These are phyloP conservation scores for Allantophomopsis lycopodina DNA, from an alignment of 2,329 filamentous ascomycete species.

Conservation along the genomic window DNA sequence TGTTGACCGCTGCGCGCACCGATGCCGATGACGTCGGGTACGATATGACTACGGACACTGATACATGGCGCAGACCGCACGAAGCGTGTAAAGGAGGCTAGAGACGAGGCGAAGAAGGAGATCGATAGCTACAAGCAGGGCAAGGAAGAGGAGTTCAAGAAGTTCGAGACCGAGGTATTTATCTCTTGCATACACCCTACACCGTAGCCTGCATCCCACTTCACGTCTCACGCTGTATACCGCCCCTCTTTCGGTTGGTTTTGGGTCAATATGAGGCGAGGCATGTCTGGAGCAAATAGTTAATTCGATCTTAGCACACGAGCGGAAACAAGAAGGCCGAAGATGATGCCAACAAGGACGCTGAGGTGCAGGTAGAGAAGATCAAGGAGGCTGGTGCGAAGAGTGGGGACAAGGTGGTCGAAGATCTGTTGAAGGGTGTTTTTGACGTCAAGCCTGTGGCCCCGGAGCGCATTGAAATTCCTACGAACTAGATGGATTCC, in stretches of 20 bases:
- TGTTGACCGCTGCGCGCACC: background rate
- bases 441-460: slow-evolving; percentile 68
- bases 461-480: slow-evolving; percentile 23
- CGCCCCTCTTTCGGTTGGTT: background rate
- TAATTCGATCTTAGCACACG: slow-evolving; percentile 51
- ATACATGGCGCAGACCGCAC: slow-evolving; percentile 55
- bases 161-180: slow-evolving; percentile 63
- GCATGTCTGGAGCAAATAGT: slow-evolving; percentile 3
- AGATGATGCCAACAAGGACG: slow-evolving; percentile 66
- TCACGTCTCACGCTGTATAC: background rate
- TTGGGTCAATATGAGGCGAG: background rate
- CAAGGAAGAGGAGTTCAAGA: slow-evolving; percentile 92
- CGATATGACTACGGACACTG: slow-evolving; percentile 7
- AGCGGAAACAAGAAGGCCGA: slow-evolving; percentile 80
- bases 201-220: slow-evolving; percentile 1
- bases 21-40: slow-evolving; percentile 8
- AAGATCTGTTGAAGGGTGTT: slow-evolving; percentile 74
- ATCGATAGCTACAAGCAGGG: slow-evolving; percentile 81
- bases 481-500: slow-evolving; percentile 10
- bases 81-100: slow-evolving; percentile 92
- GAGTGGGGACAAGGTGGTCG: slow-evolving; percentile 65
- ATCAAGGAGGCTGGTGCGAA: slow-evolving; percentile 73
- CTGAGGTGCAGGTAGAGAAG: slow-evolving; percentile 66
- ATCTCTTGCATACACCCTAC: background rate
- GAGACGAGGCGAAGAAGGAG: slow-evolving; percentile 93